Evolutionary conservation across 2,329 filamentous ascomycete species (phyloP).

Genomic region (Aureobasidium melanogenum): DNA sequence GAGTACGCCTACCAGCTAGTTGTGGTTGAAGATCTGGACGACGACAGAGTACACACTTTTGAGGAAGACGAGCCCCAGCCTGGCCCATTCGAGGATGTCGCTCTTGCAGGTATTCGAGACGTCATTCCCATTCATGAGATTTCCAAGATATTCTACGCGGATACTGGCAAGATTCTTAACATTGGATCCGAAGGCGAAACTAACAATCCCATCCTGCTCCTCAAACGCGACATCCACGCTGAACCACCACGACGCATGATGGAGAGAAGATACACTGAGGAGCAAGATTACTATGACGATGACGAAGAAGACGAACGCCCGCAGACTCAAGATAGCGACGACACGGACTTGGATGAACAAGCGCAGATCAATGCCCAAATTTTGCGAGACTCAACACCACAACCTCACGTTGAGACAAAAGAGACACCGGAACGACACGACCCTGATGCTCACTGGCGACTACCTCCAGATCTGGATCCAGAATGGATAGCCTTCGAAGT

Average conservation of each 20-base stretch:
- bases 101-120: slow-evolving; percentile 55
- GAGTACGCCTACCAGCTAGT: slow-evolving; percentile 76
- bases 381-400: slow-evolving; percentile 32
- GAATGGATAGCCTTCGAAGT: slow-evolving; percentile 92
- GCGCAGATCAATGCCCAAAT: slow-evolving; percentile 38
- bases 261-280: slow-evolving; percentile 25
- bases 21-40: slow-evolving; percentile 73
- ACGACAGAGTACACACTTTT: slow-evolving; percentile 58
- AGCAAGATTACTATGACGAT: slow-evolving; percentile 28
- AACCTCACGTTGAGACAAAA: neutral
- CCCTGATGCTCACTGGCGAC: slow-evolving; percentile 37
- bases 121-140: slow-evolving; percentile 63
- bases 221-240: slow-evolving; percentile 63
- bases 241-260: slow-evolving; percentile 52
- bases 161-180: slow-evolving; percentile 82
- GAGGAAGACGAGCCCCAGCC: slow-evolving; percentile 52
- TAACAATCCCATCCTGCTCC: slow-evolving; percentile 63
- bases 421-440: neutral
- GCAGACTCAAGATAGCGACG: neutral
- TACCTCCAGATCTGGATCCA: slow-evolving; percentile 69
- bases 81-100: slow-evolving; percentile 51
- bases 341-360: slow-evolving; percentile 28
- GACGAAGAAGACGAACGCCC: slow-evolving; percentile 25
- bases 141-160: slow-evolving; percentile 87
- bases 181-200: slow-evolving; percentile 61